Conservation (phyloP, 1,284 basidiomycete genomes). For the Coniophora puteana region DNA sequence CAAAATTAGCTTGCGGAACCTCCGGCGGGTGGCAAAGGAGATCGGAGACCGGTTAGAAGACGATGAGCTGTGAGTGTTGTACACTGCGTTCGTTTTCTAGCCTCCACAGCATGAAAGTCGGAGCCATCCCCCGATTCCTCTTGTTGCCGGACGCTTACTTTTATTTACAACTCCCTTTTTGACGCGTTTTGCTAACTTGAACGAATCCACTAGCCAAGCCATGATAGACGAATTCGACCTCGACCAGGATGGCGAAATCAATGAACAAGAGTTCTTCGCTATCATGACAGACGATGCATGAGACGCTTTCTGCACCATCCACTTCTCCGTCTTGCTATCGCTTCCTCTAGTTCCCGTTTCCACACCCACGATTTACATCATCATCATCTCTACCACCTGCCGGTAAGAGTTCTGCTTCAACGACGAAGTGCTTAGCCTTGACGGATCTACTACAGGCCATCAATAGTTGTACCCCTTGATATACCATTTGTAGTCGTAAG, state of each 20-base stretch:
- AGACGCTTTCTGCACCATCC: too few relatives aligned
- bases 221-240: constrained; percentile 99
- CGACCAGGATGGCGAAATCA: constrained; percentile 98
- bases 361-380: too few relatives aligned
- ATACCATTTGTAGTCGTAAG: too few relatives aligned
- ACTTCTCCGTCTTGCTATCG: too few relatives aligned
- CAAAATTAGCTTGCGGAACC: constrained; percentile 89
- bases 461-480: too few relatives aligned
- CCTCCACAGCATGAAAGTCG: constrained; percentile 12
- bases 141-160: constrained; percentile 16
- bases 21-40: constrained; percentile 94
- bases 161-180: constrained; percentile 11
- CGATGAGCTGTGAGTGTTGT: constrained; percentile 84
- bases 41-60: constrained; percentile 95
- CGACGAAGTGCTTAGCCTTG: too few relatives aligned
- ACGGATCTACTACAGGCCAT: too few relatives aligned
- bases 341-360: background rate
- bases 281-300: constrained; percentile 95
- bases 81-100: constrained; percentile 13
- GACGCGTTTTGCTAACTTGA: constrained; percentile 17
- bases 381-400: too few relatives aligned
- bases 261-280: constrained; percentile 89
- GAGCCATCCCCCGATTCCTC: constrained; percentile 18
- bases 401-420: too few relatives aligned
- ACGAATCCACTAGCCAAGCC: constrained; percentile 71